Evolutionary conservation across 2,329 filamentous ascomycete species (phyloP).

Genomic region (Paraconiothyrium sp.): DNA sequence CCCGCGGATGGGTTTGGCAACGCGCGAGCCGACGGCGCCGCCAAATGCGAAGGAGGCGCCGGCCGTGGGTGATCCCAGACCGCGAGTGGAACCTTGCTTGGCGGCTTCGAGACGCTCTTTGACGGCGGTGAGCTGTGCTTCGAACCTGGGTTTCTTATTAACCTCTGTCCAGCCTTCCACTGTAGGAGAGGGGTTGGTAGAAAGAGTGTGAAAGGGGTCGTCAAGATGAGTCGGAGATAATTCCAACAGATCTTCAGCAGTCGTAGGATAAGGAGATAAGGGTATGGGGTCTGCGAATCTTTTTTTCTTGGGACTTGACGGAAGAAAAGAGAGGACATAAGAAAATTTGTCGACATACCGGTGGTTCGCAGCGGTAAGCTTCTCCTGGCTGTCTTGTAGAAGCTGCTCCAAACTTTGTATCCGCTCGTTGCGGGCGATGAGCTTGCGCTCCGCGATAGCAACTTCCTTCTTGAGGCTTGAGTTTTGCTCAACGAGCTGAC

Average conservation of each 20-base stretch:
- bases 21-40: slow-evolving; percentile 62
- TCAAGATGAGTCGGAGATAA: background rate
- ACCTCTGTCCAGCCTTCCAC: slow-evolving; percentile 13
- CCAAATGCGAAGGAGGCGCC: slow-evolving; percentile 72
- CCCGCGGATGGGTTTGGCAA: slow-evolving; percentile 71
- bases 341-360: slow-evolving; percentile 70
- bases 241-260: background rate
- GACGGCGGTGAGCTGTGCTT: slow-evolving; percentile 94
- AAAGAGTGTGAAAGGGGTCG: slow-evolving; percentile 1
- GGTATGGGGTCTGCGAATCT: background rate
- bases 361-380: slow-evolving; percentile 95
- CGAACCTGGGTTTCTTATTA: slow-evolving; percentile 72
- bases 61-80: slow-evolving; percentile 71
- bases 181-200: slow-evolving; percentile 10
- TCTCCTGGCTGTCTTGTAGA: slow-evolving; percentile 97
- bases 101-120: slow-evolving; percentile 97
- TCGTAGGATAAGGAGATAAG: background rate
- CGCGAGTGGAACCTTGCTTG: slow-evolving; percentile 89
- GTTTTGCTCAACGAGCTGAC: slow-evolving; percentile 98
- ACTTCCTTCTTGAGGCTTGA: slow-evolving; percentile 98
- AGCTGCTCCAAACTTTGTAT: slow-evolving; percentile 93
- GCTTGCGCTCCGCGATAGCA: slow-evolving; percentile 95
- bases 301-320: slow-evolving; percentile 1
- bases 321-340: slow-evolving; percentile 11
- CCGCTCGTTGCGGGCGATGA: slow-evolving; percentile 95